Base-by-base conservation (phyloP, 2,329 filamentous ascomycete genomes). In the Aspergillus tubingensis region DNA sequence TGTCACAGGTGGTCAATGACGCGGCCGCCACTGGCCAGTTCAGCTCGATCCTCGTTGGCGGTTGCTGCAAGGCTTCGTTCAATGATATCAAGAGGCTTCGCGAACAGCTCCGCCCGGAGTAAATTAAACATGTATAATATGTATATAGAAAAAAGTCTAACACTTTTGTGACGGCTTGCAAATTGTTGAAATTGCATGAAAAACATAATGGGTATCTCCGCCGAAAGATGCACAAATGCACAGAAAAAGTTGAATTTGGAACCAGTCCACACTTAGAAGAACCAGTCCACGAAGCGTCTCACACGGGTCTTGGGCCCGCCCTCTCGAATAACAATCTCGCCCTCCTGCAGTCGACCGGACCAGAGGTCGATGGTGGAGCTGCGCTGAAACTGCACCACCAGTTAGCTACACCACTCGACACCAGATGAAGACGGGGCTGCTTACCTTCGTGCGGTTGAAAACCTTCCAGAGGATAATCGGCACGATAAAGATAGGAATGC, bases 11-110 rank as follows among this genome's bases (percentile, higher is more conserved):
- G 38, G 70, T 79, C 36, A 65, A 66, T 8, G 64, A 70, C 39
- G 67, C 71, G 3, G 49, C 66, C 5, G 73, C 69, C 66, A 70
- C 67, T 23, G 67, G 70, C 3, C 64, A 58, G 25, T 72, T 72
- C 54, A 58, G 59, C 8, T 64, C 66, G 0, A 74, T 81, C 44
- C 63, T 80, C 50, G 78, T 80, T 2, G 80, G 80, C 4, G 80
- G 80, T 11, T 82, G 80, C 63, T 82, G 80, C 68, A 81, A 80
- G 65, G 77, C 76, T 7, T 76, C 72, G 3, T 75, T 77, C 23
- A 65, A 65, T 8, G 70, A 77, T 62, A 77, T 78, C 51, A 61
- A 60, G 51, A 70, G 69, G 32, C 68, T 78, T 30, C 59, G 62
- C 15, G 54, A 69, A 41, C 63, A 69, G 39, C 66, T 71, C 13